Conservation (phyloP, 1,284 basidiomycete species). For the Tetrapyrgos nigripes region DNA sequence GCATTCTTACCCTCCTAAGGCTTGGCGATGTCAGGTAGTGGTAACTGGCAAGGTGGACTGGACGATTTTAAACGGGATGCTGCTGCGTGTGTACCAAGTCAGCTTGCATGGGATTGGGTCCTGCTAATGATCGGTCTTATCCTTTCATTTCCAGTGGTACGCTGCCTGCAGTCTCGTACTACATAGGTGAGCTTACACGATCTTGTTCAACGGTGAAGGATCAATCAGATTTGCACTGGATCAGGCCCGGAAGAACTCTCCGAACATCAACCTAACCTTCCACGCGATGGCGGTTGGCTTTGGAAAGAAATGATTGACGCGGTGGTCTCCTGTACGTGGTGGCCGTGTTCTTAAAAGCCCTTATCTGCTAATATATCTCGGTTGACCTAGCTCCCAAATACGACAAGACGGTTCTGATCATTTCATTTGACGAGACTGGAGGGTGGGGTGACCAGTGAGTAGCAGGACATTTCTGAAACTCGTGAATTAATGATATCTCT, state of each 20-base stretch:
- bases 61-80: constrained; percentile 11
- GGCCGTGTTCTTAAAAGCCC: neutral
- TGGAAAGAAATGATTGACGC: constrained; percentile 1
- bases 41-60: constrained; percentile 15
- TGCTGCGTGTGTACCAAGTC: neutral
- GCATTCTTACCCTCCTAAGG: too few species aligned
- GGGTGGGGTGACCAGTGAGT: constrained; percentile 2
- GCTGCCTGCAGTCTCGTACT: constrained; percentile 12
- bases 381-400: neutral
- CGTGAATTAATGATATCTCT: neutral
- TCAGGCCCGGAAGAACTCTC: constrained; percentile 14
- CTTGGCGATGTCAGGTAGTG: constrained; percentile 13
- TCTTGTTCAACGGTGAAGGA: too few species aligned
- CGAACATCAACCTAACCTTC: constrained; percentile 8
- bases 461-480: neutral
- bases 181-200: constrained; percentile 3
- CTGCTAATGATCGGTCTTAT: neutral
- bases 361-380: neutral
- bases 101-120: neutral
- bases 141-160: constrained; percentile 1
- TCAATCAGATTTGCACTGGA: neutral
- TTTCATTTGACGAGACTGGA: constrained; percentile 1
- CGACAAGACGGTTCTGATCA: neutral
- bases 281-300: constrained; percentile 1
- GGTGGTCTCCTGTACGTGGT: neutral